Base-by-base conservation (phyloP, 73 alveolate genomes). In the Paramecium octaurelia region DNA sequence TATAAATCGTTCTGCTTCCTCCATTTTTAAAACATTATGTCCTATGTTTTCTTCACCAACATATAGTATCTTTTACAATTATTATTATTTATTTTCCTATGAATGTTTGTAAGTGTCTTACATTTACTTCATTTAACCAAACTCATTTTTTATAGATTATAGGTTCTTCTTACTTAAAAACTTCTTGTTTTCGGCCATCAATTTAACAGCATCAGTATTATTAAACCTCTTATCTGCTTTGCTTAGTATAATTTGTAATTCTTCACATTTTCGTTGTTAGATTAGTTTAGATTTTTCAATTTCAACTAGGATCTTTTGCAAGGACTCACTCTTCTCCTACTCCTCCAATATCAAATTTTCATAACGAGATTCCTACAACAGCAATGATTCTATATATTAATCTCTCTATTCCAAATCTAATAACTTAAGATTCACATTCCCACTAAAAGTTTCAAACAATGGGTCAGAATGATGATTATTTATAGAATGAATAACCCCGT, bases 1-100 rank as follows among this genome's bases (percentile, higher is more conserved):
- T 9, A 31, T 80, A 21, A 44, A 40, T 18, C 27, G 6, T 80
- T 80, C 70, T 23, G 91, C 91, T 80, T 80, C 91, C 10, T 80
- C 91, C n/a, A 80, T 80, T 80, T 80, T 80, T 43, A 80, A 48
- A 24, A 44, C 43, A 80, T 80, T 80, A 40, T 80, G 73, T 8
- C 91, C 91, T 10, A 80, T 46, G 24, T 80, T 80, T 64, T 80
- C 91, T 23, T 80, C 91, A 18, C 91, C 91, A 42, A 80, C 91
- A 80, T 80, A 80, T 21, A 80, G 16, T 24, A 80, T 42, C 36
- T 80, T 80, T 42, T 80, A 24, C 27, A 80, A 44, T 31, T 80
- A 29, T 44, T 29, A 80, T 48, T 80, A 21, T 42, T 42, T 80
- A 40, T 42, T 48, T 46, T 80, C 70, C 18, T 80, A 48, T 38